Conservation (phyloP, 2,329 filamentous ascomycete genomes). For the Ramularia endophylla region DNA sequence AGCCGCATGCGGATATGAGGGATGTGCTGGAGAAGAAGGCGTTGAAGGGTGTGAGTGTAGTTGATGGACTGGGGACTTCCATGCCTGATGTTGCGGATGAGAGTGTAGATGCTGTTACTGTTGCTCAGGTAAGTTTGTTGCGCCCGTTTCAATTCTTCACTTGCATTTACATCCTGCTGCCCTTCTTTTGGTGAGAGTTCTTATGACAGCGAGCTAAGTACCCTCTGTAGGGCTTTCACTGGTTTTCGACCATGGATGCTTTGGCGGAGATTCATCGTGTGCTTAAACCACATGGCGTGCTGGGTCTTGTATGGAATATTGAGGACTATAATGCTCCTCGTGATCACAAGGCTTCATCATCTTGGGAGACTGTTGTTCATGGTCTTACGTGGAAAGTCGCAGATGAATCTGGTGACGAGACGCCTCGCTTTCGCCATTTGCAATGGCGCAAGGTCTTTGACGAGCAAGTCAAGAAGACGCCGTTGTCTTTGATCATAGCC, state of each 20-base stretch:
- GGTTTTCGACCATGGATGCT: conserved; percentile 62
- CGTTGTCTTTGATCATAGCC: conserved; percentile 38
- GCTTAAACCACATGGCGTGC: conserved; percentile 52
- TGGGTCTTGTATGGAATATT: conserved; percentile 63
- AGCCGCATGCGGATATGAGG: conserved; percentile 64
- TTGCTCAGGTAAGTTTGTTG: conserved; percentile 61
- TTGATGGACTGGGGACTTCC: conserved; percentile 53
- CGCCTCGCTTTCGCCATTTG: conserved; percentile 59
- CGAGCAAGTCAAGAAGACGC: conserved; percentile 49
- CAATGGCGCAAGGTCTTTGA: conserved; percentile 62
- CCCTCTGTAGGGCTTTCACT: conserved; percentile 36
- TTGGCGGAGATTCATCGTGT: conserved; percentile 63
- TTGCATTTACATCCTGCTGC: conserved; percentile 3
- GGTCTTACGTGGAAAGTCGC: conserved; percentile 51
- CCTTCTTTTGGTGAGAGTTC: neutral
- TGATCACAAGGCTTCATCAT: conserved; percentile 49
- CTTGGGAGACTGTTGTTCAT: conserved; percentile 59
- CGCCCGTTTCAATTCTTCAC: no score
- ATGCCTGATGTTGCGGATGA: conserved; percentile 50
- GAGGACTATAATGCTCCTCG: conserved; percentile 54
- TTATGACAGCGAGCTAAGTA: conserved; percentile 10
- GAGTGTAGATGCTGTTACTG: conserved; percentile 60
- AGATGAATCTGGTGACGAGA: conserved; percentile 53
- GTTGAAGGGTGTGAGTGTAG: conserved; percentile 49
- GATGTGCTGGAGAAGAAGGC: conserved; percentile 53